A percentile compares a stretch with the other conserved stretches of the same genome.
Evolutionary conservation across 2,329 filamentous ascomycete genomes (phyloP).

Genomic region (Coniochaeta sp.): DNA sequence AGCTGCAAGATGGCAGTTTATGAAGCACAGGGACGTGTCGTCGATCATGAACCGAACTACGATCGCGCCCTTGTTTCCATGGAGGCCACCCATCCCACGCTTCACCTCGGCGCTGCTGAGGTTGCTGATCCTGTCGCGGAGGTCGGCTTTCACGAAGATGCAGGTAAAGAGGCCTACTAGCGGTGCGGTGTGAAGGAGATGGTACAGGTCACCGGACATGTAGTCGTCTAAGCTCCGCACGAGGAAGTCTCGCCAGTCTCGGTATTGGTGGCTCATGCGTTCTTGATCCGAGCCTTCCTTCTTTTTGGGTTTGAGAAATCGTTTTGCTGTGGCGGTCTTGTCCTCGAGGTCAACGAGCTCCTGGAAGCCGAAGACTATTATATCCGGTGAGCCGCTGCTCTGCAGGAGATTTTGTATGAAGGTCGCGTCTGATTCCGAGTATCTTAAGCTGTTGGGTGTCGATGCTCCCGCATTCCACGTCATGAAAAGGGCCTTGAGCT

Average conservation of each 20-base stretch:
- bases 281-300: conserved; percentile 74
- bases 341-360: conserved; percentile 97
- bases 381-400: conserved; percentile 73
- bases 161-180: conserved; percentile 94
- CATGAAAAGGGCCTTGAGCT: conserved; percentile 72
- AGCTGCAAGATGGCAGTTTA: conserved; percentile 95
- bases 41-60: conserved; percentile 89
- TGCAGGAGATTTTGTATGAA: conserved; percentile 79
- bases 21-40: conserved; percentile 88
- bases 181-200: conserved; percentile 79
- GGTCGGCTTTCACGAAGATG: conserved; percentile 79
- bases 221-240: conserved; percentile 75
- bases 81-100: conserved; percentile 87
- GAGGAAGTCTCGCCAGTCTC: conserved; percentile 90
- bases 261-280: conserved; percentile 94
- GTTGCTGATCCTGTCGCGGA: conserved; percentile 69
- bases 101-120: conserved; percentile 81
- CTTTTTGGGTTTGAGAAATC: conserved; percentile 76
- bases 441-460: conserved; percentile 75
- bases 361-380: conserved; percentile 93
- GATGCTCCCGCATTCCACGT: conserved; percentile 98
- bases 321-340: conserved; percentile 95
- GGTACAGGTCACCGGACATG: conserved; percentile 73
- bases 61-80: conserved; percentile 95
- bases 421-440: conserved; percentile 59